Conservation (phyloP, 352 stramenopile species). For the Globisporangium alternatum region DNA sequence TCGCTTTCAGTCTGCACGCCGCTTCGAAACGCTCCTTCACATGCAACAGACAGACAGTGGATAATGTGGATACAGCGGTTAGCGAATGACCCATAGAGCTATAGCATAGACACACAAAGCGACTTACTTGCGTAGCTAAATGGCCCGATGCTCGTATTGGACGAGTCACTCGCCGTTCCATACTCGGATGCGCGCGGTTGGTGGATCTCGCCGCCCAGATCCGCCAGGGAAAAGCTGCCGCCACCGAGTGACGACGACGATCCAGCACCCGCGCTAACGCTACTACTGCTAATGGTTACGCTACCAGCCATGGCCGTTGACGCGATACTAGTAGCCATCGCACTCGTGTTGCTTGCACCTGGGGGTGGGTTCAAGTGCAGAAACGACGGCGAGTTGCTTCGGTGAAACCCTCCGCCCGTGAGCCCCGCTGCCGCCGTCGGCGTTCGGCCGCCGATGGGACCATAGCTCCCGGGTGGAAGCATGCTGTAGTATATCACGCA, state of each 20-base stretch:
- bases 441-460: conserved; percentile 37
- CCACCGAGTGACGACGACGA: conserved; percentile 14
- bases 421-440: conserved; percentile 5
- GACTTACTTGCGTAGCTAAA: conserved; percentile 39
- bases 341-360: background rate
- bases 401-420: conserved; percentile 15
- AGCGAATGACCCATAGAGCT: background rate
- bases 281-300: conserved; percentile 6
- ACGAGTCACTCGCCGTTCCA: conserved; percentile 9
- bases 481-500: conserved; percentile 2
- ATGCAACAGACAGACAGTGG: background rate
- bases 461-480: conserved; percentile 33
- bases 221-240: conserved; percentile 44
- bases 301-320: background rate
- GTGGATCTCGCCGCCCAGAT: conserved; percentile 60
- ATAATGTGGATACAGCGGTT: background rate
- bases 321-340: background rate
- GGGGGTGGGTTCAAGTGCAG: conserved; percentile 7
- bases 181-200: conserved; percentile 25
- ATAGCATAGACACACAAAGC: background rate
- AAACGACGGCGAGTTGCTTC: conserved; percentile 17
- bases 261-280: background rate
- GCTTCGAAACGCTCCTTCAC: conserved; percentile 14
- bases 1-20: conserved; percentile 6
- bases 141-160: conserved; percentile 17